Base-by-base conservation (phyloP, 192 early-diverging fungal genomes). In the Coemansia furcata region DNA sequence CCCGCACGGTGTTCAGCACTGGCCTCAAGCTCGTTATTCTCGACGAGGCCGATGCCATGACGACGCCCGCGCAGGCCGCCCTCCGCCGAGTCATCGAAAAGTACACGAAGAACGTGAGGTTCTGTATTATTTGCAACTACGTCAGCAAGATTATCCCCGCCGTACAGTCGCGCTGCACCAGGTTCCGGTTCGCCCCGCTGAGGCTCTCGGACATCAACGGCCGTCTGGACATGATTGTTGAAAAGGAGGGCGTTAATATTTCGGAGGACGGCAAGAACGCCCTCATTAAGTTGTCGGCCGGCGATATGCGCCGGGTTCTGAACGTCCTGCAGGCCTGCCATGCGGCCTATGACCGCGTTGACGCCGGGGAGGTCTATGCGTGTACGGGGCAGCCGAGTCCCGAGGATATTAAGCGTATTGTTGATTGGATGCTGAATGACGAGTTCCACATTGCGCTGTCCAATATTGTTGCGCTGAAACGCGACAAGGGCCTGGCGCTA, bases 41-140 rank as follows among this genome's bases (percentile, higher is more conserved):
- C 43, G 98, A 99, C 66, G 98, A 99, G 73, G 94, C 95, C 23
- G 98, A 99, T 69, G 92, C 92, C 10, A 96, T 99, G 95, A 99
- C 98, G 0, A 86, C 89, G 43, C 83, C 86, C 26, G 96, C 96
- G 7, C 98, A 98, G 74, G 88, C 91, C 37, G 96, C 98, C 8
- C 75, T 99, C 65, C 89, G 98, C 63, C 84, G 97, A 78, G 96
- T 99, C 14, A 93, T 99, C 73, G 98, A 99, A 85, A 94, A 97
- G 75, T 99, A 99, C 82, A 98, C 98, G 17, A 86, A 87, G 40
- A 99, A 98, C 68, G 95, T 98, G 8, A 89, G 98, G 3, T 99
- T 99, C 73, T 99, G 98, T 77, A 93, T 99, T 60, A 96, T 99
- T 62, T 98, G 96, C 86, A 99, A 99, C 80, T 98, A 99, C 73